Evolutionary conservation across 176 grass and related monocot species (phyloP), one percentile per base, ranked within the genome.

Genomic region (Rhipidocladum racemiflorum): DNA sequence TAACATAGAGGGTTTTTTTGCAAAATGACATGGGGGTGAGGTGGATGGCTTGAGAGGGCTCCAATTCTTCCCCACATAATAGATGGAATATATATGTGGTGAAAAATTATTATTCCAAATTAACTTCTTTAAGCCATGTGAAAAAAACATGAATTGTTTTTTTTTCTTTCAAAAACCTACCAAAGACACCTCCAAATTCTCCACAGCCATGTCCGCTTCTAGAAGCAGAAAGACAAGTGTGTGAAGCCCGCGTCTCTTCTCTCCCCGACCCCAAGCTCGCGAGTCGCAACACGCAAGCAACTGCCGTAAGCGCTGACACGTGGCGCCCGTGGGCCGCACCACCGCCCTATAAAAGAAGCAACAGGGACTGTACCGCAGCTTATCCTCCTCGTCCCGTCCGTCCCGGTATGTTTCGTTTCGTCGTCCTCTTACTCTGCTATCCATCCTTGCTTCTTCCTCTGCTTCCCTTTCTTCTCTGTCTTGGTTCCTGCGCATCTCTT

Each of bases 241-340:
- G 73, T 4, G 21, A 36, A 13, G 5, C 2, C 48, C 72, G 50
- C 53, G 53, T 25, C 9, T 21, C 12, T 7, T 0, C 49, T 17
- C 35, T 13, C 40, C 40, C 1, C 24, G 51, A n/a, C n/a, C n/a
- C n/a, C n/a, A n/a, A n/a, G n/a, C n/a, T n/a, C n/a, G n/a, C n/a
- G n/a, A n/a, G n/a, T n/a, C 72, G 73, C 50, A 7, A 46, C 14
- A 65, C 79, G 79, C 53, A 61, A 61, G 79, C 79, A 6, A 6
- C 38, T 48, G 80, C 18, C 80, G 80, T 82, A 72, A 71, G 68
- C 80, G 20, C 14, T 38, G 68, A 68, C 40, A 72, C 79, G 66
- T 56, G 78, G 10, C 16, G 4, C 8, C 6, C 5, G 39, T 5
- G 40, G 40, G 34, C 65, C 35, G 9, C 36, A 6, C 35, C 53